A percentile compares a stretch with the other conserved stretches of the same genome.
Conservation (phyloP, 768 basidiomycete species). For the Boletus subcaerulescens region DNA sequence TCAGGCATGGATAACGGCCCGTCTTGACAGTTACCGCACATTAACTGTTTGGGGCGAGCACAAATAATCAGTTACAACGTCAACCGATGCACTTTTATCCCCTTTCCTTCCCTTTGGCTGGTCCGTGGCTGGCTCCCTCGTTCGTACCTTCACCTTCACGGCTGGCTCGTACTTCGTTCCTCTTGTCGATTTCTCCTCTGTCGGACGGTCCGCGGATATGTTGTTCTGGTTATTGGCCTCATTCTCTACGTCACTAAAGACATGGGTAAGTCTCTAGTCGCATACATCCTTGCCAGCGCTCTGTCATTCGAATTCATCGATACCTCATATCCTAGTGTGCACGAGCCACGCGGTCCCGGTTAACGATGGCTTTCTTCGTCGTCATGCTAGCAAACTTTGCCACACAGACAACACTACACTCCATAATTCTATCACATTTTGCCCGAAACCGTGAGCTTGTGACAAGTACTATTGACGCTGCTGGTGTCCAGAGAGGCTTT, state of each 20-base stretch:
- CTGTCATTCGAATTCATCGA: not conserved
- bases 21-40: not conserved
- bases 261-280: conserved; percentile 13
- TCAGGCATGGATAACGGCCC: too few species aligned
- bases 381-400: conserved; percentile 43
- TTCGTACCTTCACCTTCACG: conserved; percentile 5
- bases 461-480: conserved; percentile 28
- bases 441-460: conserved; percentile 33
- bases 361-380: conserved; percentile 47
- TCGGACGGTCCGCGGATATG: not conserved
- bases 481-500: conserved; percentile 25
- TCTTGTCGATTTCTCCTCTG: not conserved
- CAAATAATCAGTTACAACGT: not conserved
- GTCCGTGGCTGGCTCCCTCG: not conserved
- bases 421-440: conserved; percentile 38
- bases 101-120: not conserved
- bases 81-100: conserved; percentile 1
- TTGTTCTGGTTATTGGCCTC: not conserved
- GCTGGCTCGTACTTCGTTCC: conserved; percentile 10
- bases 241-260: not conserved
- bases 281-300: not conserved
- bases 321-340: conserved; percentile 35
- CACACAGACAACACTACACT: conserved; percentile 41
- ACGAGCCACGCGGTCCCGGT: conserved; percentile 47
- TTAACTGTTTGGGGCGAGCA: not conserved